Percentiles rank a stretch among this genome's conserved stretches.
Conservation (phyloP, 1,284 basidiomycete species). For the Boletus sp. region DNA sequence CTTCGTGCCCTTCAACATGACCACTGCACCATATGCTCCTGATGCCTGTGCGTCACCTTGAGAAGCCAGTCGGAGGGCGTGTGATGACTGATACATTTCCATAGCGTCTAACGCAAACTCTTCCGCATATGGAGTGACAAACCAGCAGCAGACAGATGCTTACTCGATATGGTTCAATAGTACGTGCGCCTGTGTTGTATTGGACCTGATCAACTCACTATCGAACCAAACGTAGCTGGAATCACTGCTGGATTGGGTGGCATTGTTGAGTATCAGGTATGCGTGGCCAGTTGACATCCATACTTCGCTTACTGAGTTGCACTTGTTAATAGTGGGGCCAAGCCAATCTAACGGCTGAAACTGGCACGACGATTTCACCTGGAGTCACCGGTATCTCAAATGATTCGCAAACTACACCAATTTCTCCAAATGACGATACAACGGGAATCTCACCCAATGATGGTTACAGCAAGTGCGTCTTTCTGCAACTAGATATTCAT, state of each 20-base stretch:
- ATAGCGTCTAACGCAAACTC: constrained; percentile 18
- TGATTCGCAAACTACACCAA: constrained; percentile 31
- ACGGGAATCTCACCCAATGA: constrained; percentile 58
- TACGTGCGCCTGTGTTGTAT: constrained; percentile 24
- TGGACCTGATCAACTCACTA: constrained; percentile 2
- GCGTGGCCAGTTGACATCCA: constrained; percentile 8
- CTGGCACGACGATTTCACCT: constrained; percentile 41
- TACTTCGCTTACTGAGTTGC: constrained; percentile 9
- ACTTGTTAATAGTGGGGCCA: constrained; percentile 47
- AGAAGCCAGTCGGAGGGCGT: background rate
- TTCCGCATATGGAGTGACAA: constrained; percentile 44
- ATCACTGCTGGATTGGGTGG: constrained; percentile 44
- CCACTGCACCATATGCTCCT: constrained; percentile 42
- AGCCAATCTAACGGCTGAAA: constrained; percentile 39
- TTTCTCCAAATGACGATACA: constrained; percentile 31
- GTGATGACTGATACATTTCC: constrained; percentile 1
- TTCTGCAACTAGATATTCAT: background rate
- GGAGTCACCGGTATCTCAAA: constrained; percentile 31
- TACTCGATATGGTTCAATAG: constrained; percentile 52
- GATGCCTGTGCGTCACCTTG: constrained; percentile 31
- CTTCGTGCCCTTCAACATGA: constrained; percentile 60
- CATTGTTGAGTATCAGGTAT: constrained; percentile 56
- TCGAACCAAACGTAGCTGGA: constrained; percentile 34
- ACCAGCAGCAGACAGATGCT: constrained; percentile 46
- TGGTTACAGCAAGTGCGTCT: constrained; percentile 46